phyloP scores from a whole-genome alignment of 1,139 yeast genomes.

The Yarrowia galli region DNA sequence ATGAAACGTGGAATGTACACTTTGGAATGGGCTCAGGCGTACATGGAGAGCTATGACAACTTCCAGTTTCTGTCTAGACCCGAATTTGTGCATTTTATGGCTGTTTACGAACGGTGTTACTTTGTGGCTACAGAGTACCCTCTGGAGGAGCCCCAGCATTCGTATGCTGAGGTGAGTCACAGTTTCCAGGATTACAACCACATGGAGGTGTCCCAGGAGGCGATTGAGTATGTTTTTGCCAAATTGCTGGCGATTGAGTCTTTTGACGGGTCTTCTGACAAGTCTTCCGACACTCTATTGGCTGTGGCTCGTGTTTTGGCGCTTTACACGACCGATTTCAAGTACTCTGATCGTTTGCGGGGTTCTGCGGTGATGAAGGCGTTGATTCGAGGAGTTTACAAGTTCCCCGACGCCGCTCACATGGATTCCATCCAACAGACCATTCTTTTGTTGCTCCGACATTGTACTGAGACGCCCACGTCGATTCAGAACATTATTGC shows the following conservation, averaged over 20 bases:
- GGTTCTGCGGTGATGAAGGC: slow-evolving; percentile 13
- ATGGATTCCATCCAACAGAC: slow-evolving; percentile 31
- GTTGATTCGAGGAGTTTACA: neutral
- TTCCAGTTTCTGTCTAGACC: slow-evolving; percentile 30
- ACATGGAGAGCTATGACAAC: slow-evolving; percentile 6
- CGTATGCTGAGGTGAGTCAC: slow-evolving; percentile 24
- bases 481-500: slow-evolving; percentile 25
- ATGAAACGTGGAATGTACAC: slow-evolving; percentile 20
- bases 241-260: slow-evolving; percentile 14
- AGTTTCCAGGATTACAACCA: slow-evolving; percentile 3
- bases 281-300: slow-evolving; percentile 26
- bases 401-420: slow-evolving; percentile 27
- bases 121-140: slow-evolving; percentile 16
- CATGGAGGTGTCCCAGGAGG: slow-evolving; percentile 16
- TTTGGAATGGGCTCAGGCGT: slow-evolving; percentile 22
- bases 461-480: slow-evolving; percentile 28
- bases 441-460: slow-evolving; percentile 5
- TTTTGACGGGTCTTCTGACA: no score
- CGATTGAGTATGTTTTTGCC: slow-evolving; percentile 15
- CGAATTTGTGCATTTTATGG: slow-evolving; percentile 34
- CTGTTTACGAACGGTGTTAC: slow-evolving; percentile 25
- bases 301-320: slow-evolving; percentile 27
- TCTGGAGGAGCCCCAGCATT: slow-evolving; percentile 13
- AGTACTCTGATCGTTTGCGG: slow-evolving; percentile 15
- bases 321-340: slow-evolving; percentile 16